phyloP scores from a whole-genome alignment of 768 basidiomycete genomes.

The Termitomyces sp. region DNA sequence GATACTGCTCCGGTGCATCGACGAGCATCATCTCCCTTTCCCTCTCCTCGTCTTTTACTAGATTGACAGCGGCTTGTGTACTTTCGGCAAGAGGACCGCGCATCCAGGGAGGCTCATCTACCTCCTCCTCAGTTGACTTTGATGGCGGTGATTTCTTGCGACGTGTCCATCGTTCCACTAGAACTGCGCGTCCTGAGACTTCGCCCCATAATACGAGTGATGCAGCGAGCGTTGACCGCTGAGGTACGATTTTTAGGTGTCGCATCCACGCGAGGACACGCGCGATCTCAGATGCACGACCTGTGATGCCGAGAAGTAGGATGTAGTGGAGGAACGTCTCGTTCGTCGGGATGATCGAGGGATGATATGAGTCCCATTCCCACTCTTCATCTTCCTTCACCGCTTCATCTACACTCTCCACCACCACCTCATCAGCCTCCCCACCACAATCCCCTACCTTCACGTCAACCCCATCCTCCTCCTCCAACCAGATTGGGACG shows the following conservation, averaged over 20 bases:
- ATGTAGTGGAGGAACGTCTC: slow-evolving; percentile 9
- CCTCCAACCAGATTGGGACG: slow-evolving; percentile 2
- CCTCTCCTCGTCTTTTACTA: neutral
- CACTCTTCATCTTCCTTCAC: neutral
- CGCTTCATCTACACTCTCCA: neutral
- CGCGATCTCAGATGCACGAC: slow-evolving; percentile 9
- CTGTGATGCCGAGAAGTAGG: slow-evolving; percentile 5
- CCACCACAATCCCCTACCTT: neutral
- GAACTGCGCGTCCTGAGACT: slow-evolving; percentile 54
- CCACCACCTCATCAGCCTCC: neutral
- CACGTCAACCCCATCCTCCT: neutral
- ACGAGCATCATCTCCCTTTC: neutral
- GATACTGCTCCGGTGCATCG: slow-evolving; percentile 32
- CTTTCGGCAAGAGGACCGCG: neutral
- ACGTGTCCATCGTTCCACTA: slow-evolving; percentile 41
- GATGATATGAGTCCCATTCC: slow-evolving; percentile 9
- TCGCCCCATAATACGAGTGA: slow-evolving; percentile 72
- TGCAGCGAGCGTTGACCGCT: slow-evolving; percentile 49
- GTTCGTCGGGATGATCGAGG: slow-evolving; percentile 6
- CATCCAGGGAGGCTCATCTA: neutral
- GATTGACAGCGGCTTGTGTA: neutral
- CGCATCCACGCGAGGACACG: slow-evolving; percentile 58
- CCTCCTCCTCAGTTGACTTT: neutral
- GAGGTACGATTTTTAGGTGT: slow-evolving; percentile 46
- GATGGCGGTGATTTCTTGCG: neutral